phyloP scores from a whole-genome alignment of 129 eudicot species.

The Gnaphalium uliginosum region DNA sequence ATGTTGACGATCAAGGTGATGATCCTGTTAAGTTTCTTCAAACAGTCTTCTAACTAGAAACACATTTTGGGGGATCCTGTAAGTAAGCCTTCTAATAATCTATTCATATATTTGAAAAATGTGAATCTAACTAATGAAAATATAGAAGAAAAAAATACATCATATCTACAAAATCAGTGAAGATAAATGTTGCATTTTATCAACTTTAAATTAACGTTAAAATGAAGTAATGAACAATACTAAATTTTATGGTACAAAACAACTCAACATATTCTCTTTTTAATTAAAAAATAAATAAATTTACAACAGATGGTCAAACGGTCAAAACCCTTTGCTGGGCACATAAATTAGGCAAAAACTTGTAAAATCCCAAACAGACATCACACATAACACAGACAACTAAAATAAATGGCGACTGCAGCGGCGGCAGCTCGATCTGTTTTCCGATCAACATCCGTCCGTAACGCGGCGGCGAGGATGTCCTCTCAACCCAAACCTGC shows the following conservation, averaged over 20 bases:
- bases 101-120: too few relatives aligned
- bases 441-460: constrained; percentile 40
- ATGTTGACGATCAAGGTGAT: background rate
- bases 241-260: too few relatives aligned
- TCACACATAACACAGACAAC: background rate
- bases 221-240: too few relatives aligned
- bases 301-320: background rate
- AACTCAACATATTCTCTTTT: too few relatives aligned
- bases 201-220: too few relatives aligned
- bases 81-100: too few relatives aligned
- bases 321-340: constrained; percentile 23
- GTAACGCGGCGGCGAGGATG: constrained; percentile 35
- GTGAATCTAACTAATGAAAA: too few relatives aligned
- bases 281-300: background rate
- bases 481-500: constrained; percentile 35
- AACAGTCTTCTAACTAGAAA: too few relatives aligned
- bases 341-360: constrained; percentile 3
- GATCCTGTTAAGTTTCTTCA: background rate
- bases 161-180: background rate
- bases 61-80: too few relatives aligned
- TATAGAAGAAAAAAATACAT: too few relatives aligned
- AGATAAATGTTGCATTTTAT: background rate
- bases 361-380: background rate
- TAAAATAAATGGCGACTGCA: constrained; percentile 36
- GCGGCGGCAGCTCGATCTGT: constrained; percentile 44